phyloP scores from a whole-genome alignment of 129 eudicot genomes.

The Helichrysum umbraculigerum region DNA sequence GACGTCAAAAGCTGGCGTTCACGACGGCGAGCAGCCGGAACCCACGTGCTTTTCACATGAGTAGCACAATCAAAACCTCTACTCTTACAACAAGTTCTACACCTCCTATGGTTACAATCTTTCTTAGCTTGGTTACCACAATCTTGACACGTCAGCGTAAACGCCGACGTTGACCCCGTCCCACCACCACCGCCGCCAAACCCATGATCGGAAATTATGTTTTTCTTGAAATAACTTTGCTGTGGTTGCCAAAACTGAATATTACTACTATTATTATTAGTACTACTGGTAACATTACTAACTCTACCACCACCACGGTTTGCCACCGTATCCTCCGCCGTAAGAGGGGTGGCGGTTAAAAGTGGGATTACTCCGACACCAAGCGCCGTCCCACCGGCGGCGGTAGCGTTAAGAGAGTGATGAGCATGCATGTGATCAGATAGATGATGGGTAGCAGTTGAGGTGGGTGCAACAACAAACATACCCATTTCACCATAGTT shows the following conservation, averaged over 20 bases:
- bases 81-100: conserved; percentile 87
- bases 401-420: conserved; percentile 36
- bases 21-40: conserved; percentile 86
- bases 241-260: conserved; percentile 59
- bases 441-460: conserved; percentile 41
- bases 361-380: conserved; percentile 77
- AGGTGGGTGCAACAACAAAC: conserved; percentile 65
- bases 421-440: conserved; percentile 32
- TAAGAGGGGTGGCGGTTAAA: conserved; percentile 49
- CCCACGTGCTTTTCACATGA: conserved; percentile 97
- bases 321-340: conserved; percentile 17
- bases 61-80: conserved; percentile 87
- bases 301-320: conserved; percentile 5
- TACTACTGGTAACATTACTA: not conserved
- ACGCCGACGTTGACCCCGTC: conserved; percentile 45
- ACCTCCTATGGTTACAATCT: conserved; percentile 75
- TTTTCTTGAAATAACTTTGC: conserved; percentile 41
- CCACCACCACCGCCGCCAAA: conserved; percentile 32
- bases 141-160: conserved; percentile 70
- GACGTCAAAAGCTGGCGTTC: conserved; percentile 62
- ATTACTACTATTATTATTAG: not conserved
- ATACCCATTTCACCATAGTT: conserved; percentile 84
- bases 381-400: conserved; percentile 41
- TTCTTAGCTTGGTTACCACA: conserved; percentile 97
- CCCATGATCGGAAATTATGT: conserved; percentile 36